These are phyloP conservation scores for Colletotrichum sp. DNA, from an alignment of 2,329 filamentous ascomycete genomes.

Conservation along the genomic window DNA sequence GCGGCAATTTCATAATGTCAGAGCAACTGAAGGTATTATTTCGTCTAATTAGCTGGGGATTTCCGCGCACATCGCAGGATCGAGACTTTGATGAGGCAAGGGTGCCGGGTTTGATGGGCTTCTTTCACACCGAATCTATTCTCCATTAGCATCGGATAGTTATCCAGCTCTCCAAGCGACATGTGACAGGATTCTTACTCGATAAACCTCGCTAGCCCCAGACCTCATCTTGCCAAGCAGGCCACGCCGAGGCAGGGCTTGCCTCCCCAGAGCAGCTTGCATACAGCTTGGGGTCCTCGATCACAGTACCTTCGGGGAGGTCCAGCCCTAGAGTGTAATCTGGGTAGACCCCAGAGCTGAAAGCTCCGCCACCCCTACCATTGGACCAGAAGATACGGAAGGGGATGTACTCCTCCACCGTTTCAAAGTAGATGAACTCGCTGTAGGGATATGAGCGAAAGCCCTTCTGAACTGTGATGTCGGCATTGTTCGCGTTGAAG, in stretches of 20 bases:
- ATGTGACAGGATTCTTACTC: not conserved
- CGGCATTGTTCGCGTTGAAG: not conserved
- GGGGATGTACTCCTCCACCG: not conserved
- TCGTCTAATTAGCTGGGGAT: accelerated
- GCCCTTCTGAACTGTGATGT: not conserved
- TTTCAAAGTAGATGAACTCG: not conserved
- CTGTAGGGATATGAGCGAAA: not conserved
- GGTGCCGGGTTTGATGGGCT: not conserved
- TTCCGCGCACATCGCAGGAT: not conserved
- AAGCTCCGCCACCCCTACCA: not conserved
- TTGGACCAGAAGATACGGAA: slow-evolving; percentile 6
- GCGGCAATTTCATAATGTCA: not conserved
- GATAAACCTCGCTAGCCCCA: not conserved
- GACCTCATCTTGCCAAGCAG: not conserved
- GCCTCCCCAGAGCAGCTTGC: not conserved
- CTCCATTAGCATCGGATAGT: not conserved
- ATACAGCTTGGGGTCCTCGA: not conserved
- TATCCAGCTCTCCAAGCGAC: not conserved
- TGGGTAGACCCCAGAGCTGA: not conserved
- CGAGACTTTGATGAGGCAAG: not conserved
- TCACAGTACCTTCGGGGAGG: not conserved
- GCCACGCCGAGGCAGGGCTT: not conserved
- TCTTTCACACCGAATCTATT: not conserved
- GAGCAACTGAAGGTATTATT: not conserved
- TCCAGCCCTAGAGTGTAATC: not conserved